Evolutionary conservation across 176 grass and related monocot genomes (phyloP).

Genomic region (Carex kokanica): DNA sequence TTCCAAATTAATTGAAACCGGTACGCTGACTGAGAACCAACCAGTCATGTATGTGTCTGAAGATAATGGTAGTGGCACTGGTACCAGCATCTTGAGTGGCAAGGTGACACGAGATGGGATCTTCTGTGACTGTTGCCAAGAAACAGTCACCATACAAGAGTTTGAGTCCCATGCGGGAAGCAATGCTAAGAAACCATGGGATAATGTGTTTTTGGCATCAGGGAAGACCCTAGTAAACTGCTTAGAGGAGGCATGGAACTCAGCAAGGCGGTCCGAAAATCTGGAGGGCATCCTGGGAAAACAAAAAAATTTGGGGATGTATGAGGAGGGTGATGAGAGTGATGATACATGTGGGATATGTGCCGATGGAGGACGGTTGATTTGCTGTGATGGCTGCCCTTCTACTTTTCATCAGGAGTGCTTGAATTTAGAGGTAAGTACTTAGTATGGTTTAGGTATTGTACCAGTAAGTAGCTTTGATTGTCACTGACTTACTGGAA

Average conservation of each 20-base stretch:
- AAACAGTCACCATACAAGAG: constrained; percentile 24
- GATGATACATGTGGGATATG: constrained; percentile 85
- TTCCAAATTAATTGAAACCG: constrained; percentile 61
- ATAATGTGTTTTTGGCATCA: constrained; percentile 49
- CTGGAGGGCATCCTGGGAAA: constrained; percentile 18
- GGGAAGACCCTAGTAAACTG: constrained; percentile 47
- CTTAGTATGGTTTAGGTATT: not conserved
- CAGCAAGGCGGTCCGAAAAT: constrained; percentile 16
- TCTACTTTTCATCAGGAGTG: constrained; percentile 78
- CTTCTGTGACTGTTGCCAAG: constrained; percentile 55
- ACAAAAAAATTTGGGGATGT: constrained; percentile 17
- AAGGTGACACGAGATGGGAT: constrained; percentile 37
- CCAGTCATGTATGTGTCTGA: constrained; percentile 53
- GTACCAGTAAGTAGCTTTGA: not conserved
- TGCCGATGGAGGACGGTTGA: constrained; percentile 60
- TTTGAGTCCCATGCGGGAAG: constrained; percentile 45
- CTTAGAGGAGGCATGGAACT: constrained; percentile 52
- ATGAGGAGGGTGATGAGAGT: constrained; percentile 43
- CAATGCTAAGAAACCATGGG: constrained; percentile 39
- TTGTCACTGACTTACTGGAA: not conserved
- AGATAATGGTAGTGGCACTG: not conserved
- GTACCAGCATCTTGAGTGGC: constrained; percentile 39
- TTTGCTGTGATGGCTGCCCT: constrained; percentile 80
- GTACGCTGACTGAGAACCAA: constrained; percentile 38
- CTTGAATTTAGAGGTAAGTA: constrained; percentile 43